phyloP scores from a whole-genome alignment of 2,329 filamentous ascomycete species.

The Cladophialophora bantiana region DNA sequence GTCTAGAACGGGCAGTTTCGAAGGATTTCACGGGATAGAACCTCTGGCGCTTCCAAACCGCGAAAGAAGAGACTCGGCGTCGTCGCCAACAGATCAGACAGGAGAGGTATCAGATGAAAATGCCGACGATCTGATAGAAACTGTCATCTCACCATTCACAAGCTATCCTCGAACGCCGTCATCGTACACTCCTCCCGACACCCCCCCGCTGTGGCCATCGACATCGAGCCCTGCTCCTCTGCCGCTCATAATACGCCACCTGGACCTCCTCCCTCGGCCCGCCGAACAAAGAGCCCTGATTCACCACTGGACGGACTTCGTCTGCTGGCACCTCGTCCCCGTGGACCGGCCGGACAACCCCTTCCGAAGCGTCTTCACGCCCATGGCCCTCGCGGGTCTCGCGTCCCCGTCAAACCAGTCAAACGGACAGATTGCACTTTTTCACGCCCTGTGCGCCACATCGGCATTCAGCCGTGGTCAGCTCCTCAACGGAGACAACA shows the following conservation, averaged over 20 bases:
- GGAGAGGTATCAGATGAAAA: conserved; percentile 3
- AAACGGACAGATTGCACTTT: conserved; percentile 43
- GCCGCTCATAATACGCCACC: conserved; percentile 22
- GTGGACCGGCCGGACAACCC: conserved; percentile 44
- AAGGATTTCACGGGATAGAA: neutral
- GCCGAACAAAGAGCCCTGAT: conserved; percentile 39
- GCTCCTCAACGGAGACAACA: conserved; percentile 38
- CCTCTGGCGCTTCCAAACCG: neutral
- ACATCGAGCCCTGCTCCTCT: neutral
- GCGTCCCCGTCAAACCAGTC: conserved; percentile 33
- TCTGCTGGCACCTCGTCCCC: conserved; percentile 44
- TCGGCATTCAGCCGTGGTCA: conserved; percentile 44
- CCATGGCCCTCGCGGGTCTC: conserved; percentile 34
- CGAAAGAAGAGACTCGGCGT: neutral
- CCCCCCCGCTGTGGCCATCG: neutral
- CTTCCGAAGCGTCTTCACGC: conserved; percentile 43
- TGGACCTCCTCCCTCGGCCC: conserved; percentile 32
- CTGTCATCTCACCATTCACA: conserved; percentile 25
- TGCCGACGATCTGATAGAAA: conserved; percentile 23
- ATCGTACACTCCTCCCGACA: neutral
- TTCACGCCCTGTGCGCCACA: conserved; percentile 44
- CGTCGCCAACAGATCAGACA: neutral
- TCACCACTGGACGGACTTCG: conserved; percentile 45
- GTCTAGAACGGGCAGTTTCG: neutral
- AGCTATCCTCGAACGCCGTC: neutral